Evolutionary conservation across 805 yeast species (phyloP).

Genomic region (Cyberlindnera nakhonratchasimensis): DNA sequence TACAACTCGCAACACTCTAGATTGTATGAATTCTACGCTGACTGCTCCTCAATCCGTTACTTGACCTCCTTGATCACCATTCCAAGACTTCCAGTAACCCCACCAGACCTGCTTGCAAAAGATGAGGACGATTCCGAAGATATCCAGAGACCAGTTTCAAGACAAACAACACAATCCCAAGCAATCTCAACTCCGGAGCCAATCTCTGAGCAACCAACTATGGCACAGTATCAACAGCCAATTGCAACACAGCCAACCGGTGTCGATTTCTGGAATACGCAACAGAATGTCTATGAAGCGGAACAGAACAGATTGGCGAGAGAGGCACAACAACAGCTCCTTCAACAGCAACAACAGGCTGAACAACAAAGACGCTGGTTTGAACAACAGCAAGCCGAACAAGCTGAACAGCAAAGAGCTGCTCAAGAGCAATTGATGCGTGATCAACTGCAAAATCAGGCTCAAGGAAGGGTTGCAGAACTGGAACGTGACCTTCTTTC

Average conservation of each 20-base stretch:
- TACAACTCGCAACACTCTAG: constrained; percentile 58
- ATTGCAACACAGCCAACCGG: constrained; percentile 55
- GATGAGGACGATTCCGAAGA: constrained; percentile 25
- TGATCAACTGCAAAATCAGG: constrained; percentile 67
- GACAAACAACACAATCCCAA: constrained; percentile 18
- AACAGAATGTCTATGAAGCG: constrained; percentile 51
- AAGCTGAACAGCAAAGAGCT: constrained; percentile 61
- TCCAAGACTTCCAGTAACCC: constrained; percentile 46
- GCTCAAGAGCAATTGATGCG: constrained; percentile 69
- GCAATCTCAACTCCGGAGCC: constrained; percentile 31
- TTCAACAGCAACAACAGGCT: constrained; percentile 65
- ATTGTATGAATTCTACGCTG: constrained; percentile 81
- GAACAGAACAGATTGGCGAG: constrained; percentile 60
- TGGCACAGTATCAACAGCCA: constrained; percentile 35
- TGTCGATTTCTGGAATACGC: constrained; percentile 40
- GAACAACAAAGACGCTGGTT: constrained; percentile 62
- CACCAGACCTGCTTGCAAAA: constrained; percentile 32
- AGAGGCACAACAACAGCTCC: constrained; percentile 61
- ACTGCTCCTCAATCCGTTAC: constrained; percentile 80
- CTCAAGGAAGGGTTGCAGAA: constrained; percentile 75
- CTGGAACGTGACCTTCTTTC: constrained; percentile 76
- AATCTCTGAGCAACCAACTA: constrained; percentile 45
- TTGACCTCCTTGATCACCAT: constrained; percentile 77
- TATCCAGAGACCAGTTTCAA: constrained; percentile 22
- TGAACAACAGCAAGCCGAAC: constrained; percentile 71